Conservation (phyloP, 768 basidiomycete species). For the Mycena capillaripes region DNA sequence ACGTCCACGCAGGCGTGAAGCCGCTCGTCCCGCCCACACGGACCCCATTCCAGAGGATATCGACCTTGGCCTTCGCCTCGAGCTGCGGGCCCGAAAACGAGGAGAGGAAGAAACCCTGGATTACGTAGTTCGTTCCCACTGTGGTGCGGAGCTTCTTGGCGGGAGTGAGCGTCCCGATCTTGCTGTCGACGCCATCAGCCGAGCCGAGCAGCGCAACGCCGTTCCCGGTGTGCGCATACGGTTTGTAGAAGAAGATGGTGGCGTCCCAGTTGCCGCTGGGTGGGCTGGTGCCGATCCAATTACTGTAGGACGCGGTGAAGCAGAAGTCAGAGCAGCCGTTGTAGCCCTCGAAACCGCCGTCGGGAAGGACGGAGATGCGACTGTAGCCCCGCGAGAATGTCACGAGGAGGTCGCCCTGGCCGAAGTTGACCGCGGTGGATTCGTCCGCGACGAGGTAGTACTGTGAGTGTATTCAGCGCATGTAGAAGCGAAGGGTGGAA, state of each 20-base stretch:
- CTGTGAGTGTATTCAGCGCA: neutral
- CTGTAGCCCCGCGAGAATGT: too few relatives aligned
- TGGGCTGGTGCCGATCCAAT: slow-evolving; percentile 55
- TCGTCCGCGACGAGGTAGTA: slow-evolving; percentile 58
- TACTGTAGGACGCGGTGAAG: slow-evolving; percentile 49
- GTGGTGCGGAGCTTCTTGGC: neutral
- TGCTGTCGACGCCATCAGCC: slow-evolving; percentile 1
- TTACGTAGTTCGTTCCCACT: neutral
- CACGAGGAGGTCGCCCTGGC: too few relatives aligned
- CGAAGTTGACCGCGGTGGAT: too few relatives aligned
- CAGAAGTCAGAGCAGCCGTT: slow-evolving; percentile 56
- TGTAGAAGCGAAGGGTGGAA: neutral
- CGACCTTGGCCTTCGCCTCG: neutral
- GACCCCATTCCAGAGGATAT: neutral
- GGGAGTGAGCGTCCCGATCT: slow-evolving; percentile 15
- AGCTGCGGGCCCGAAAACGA: neutral
- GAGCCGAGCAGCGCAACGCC: neutral
- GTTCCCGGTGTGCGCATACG: neutral
- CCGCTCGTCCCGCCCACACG: neutral
- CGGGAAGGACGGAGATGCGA: too few relatives aligned
- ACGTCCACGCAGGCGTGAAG: neutral
- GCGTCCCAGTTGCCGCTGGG: slow-evolving; percentile 58
- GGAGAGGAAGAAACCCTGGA: neutral
- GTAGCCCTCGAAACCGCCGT: too few relatives aligned
- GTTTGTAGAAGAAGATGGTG: slow-evolving; percentile 52